phyloP scores from a whole-genome alignment of 2,329 filamentous ascomycete genomes.

The Boeremia lycopersici region DNA sequence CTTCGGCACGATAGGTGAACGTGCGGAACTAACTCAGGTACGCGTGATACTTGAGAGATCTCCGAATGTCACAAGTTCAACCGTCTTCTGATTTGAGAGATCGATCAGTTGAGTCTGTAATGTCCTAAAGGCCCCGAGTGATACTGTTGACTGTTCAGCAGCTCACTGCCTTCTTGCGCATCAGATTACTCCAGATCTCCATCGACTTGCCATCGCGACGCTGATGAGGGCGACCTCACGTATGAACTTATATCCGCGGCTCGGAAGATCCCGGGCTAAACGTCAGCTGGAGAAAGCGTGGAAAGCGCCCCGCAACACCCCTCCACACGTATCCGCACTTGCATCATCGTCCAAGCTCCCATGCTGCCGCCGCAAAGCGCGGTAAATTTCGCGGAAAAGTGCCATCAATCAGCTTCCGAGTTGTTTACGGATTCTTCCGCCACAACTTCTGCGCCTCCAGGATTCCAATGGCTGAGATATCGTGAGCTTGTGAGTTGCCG shows the following conservation, averaged over 20 bases:
- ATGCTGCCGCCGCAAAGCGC: slow-evolving; percentile 35
- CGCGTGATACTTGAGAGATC: neutral
- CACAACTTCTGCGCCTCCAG: slow-evolving; percentile 1
- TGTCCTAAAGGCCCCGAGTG: neutral
- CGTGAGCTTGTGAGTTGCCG: slow-evolving; percentile 45
- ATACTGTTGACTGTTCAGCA: neutral
- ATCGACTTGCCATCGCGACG: neutral
- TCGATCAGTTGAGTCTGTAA: too few relatives aligned
- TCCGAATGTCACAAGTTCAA: neutral
- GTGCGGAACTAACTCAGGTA: slow-evolving; percentile 8
- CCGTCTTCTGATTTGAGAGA: too few relatives aligned
- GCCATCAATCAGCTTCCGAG: slow-evolving; percentile 18
- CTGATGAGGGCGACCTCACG: slow-evolving; percentile 5
- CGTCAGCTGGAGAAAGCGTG: slow-evolving; percentile 13
- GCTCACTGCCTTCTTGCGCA: too few relatives aligned
- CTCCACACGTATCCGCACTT: slow-evolving; percentile 24
- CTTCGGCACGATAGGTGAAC: slow-evolving; percentile 9
- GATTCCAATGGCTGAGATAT: slow-evolving; percentile 17
- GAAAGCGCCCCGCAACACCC: slow-evolving; percentile 24
- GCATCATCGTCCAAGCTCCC: slow-evolving; percentile 27
- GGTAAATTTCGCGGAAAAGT: slow-evolving; percentile 6
- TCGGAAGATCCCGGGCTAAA: slow-evolving; percentile 36
- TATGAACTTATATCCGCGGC: slow-evolving; percentile 29
- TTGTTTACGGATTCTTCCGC: slow-evolving; percentile 11
- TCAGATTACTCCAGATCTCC: neutral